phyloP scores from a whole-genome alignment of 345 rosid species.

The Excoecaria cochinchinensis region DNA sequence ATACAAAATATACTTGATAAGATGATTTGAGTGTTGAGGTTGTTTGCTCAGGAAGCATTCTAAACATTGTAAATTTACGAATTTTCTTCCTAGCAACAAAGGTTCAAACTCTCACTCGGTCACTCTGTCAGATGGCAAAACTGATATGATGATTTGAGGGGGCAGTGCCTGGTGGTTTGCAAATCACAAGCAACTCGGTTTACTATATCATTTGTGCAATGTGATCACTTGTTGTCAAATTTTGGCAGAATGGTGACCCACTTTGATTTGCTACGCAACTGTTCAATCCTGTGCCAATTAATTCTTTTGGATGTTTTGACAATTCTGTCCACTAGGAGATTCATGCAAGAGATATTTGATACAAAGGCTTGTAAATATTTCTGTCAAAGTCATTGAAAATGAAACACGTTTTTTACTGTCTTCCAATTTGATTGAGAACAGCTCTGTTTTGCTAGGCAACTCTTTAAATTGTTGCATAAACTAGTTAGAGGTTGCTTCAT shows the following conservation, averaged over 20 bases:
- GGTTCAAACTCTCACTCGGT: not conserved
- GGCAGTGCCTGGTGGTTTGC: not conserved
- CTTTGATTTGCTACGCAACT: not conserved
- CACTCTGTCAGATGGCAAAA: not conserved
- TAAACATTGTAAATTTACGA: not conserved
- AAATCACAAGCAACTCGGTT: not conserved
- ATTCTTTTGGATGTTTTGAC: not conserved
- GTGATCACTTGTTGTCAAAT: not conserved
- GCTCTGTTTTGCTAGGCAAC: not conserved
- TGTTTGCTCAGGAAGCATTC: not conserved
- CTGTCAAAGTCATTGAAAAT: not conserved
- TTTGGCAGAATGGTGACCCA: not conserved
- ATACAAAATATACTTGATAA: conserved; percentile 34
- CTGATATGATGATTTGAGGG: too few species aligned
- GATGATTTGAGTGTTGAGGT: conserved; percentile 13
- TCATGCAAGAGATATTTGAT: not conserved
- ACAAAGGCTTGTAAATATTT: not conserved
- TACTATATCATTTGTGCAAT: not conserved
- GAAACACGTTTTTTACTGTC: not conserved
- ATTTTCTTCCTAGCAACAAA: not conserved
- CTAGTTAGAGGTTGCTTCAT: not conserved
- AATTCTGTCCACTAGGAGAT: not conserved
- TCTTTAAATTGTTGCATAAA: not conserved
- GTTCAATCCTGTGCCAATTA: not conserved
- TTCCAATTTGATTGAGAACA: not conserved